A percentile compares a stretch with the other conserved stretches of the same genome.
Evolutionary conservation across 345 rosid species (phyloP).

Genomic region (Salix viminalis): DNA sequence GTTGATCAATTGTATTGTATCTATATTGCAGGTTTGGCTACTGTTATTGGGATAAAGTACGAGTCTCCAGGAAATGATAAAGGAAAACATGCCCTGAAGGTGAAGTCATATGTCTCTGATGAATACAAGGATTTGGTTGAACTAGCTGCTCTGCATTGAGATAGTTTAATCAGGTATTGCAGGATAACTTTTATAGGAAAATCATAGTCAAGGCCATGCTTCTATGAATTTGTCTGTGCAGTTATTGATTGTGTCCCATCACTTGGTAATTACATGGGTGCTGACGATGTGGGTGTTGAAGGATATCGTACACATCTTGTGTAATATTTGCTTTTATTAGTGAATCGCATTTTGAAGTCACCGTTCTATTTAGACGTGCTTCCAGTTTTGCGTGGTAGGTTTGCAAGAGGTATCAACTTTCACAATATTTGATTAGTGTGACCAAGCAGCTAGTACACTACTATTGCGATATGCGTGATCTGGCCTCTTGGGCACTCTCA

Average conservation of each 20-base stretch:
- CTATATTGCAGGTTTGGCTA: constrained; percentile 55
- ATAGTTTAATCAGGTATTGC: not conserved
- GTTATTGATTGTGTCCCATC: not conserved
- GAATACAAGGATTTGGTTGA: constrained; percentile 58
- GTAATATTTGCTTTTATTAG: not conserved
- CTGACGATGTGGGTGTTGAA: not conserved
- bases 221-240: not conserved
- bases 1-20: not conserved
- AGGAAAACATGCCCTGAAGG: constrained; percentile 40
- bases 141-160: constrained; percentile 48
- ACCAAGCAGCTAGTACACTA: not conserved
- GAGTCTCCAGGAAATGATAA: constrained; percentile 47
- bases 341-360: not conserved
- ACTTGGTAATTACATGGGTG: not conserved
- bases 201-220: not conserved
- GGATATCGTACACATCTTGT: constrained; percentile 5
- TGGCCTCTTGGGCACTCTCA: not conserved
- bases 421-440: too few species aligned
- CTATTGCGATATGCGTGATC: not conserved
- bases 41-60: constrained; percentile 76
- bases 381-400: not conserved
- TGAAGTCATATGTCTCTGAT: constrained; percentile 76
- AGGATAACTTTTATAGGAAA: not conserved
- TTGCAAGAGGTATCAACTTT: too few species aligned
- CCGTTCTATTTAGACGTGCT: not conserved